A percentile compares a stretch with the other conserved stretches of the same genome.
Conservation (phyloP, 2,329 filamentous ascomycete genomes). For the Pseudogymnoascus pannorum region DNA sequence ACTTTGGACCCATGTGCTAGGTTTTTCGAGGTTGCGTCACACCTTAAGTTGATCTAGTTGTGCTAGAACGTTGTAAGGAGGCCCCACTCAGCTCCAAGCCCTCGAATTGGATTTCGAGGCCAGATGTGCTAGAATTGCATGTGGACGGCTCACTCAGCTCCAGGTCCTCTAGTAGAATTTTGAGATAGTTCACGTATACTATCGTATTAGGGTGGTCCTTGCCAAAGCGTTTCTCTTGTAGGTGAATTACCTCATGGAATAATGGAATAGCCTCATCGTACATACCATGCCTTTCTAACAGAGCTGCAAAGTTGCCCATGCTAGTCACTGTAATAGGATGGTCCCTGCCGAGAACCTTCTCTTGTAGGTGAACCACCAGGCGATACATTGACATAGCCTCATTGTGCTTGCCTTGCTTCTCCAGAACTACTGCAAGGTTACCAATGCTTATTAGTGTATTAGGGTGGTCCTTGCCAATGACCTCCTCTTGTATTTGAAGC, state of each 20-base stretch:
- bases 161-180: not conserved
- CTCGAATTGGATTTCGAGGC: no score
- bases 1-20: no score
- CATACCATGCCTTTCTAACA: not conserved
- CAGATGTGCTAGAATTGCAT: not conserved
- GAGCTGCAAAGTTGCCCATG: constrained; percentile 16
- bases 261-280: constrained; percentile 10
- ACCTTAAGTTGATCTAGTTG: no score
- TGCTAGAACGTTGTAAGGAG: no score
- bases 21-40: no score
- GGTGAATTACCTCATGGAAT: not conserved
- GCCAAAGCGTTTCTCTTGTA: not conserved
- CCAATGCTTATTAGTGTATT: constrained; percentile 11
- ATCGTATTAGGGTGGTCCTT: constrained; percentile 5
- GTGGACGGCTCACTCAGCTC: not conserved
- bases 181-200: rapidly evolving
- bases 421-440: not conserved
- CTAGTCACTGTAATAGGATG: constrained; percentile 22
- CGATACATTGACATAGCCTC: not conserved
- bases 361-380: not conserved
- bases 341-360: constrained; percentile 12
- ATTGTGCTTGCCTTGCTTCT: not conserved
- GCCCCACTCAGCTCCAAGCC: no score
- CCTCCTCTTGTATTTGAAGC: constrained; percentile 2
- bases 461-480: constrained; percentile 15